A percentile compares a stretch with the other conserved stretches of the same genome.
These are phyloP conservation scores for Xylaria palmicola DNA, from an alignment of 495 filamentous ascomycete species.

Conservation along the genomic window DNA sequence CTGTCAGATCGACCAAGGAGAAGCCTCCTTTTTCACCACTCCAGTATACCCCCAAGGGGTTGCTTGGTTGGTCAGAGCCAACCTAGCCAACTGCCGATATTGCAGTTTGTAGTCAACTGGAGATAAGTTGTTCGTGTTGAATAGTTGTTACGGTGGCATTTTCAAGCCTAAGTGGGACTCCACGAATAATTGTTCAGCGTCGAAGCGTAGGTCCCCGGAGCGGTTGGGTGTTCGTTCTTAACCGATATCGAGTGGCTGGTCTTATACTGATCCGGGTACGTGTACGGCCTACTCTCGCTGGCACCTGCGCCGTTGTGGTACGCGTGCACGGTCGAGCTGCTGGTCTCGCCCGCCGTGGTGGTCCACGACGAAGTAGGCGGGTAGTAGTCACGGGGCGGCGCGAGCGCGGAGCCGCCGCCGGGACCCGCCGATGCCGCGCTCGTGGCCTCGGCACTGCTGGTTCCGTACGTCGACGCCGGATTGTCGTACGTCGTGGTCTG, in stretches of 20 bases:
- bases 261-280: conserved; percentile 36
- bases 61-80: not conserved
- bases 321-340: conserved; percentile 32
- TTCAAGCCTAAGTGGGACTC: conserved; percentile 28
- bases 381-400: conserved; percentile 47
- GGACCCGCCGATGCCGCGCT: conserved; percentile 13
- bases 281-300: conserved; percentile 41
- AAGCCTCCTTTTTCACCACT: conserved; percentile 11
- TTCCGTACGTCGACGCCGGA: conserved; percentile 28
- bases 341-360: conserved; percentile 41
- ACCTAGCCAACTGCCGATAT: not conserved
- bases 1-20: conserved; percentile 20
- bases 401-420: conserved; percentile 21
- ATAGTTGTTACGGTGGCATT: not conserved
- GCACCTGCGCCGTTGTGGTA: conserved; percentile 27
- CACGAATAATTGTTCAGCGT: conserved; percentile 37
- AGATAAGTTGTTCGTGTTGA: conserved; percentile 9
- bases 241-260: conserved; percentile 17
- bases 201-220: conserved; percentile 30
- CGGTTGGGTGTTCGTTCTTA: conserved; percentile 29
- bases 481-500: conserved; percentile 21
- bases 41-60: not conserved
- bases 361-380: conserved; percentile 46
- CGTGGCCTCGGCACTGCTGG: conserved; percentile 22
- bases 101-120: conserved; percentile 5